phyloP scores from a whole-genome alignment of 2,329 filamentous ascomycete species.

The Rosellinia necatrix region DNA sequence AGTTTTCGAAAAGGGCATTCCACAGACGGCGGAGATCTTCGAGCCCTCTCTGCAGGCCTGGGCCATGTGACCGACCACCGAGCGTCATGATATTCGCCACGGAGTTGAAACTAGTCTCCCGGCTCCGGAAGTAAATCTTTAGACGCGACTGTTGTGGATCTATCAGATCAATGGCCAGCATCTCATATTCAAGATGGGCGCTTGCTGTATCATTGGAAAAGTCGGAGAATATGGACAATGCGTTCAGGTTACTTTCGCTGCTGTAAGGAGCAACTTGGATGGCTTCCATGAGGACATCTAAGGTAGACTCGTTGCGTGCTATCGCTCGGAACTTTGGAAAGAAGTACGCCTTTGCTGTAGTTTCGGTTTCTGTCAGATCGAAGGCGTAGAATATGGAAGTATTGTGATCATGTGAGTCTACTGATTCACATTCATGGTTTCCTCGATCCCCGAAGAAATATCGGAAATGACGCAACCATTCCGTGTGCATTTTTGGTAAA shows the following conservation, averaged over 20 bases:
- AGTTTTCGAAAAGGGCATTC: conserved; percentile 11
- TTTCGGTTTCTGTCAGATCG: conserved; percentile 9
- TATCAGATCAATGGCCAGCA: conserved; percentile 24
- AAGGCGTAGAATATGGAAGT: conserved; percentile 20
- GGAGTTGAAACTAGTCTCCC: conserved; percentile 15
- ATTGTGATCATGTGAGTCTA: conserved; percentile 3
- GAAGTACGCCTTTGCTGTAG: conserved; percentile 18
- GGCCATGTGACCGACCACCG: not conserved
- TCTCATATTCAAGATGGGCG: conserved; percentile 13
- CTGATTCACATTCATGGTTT: not conserved
- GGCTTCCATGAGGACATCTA: conserved; percentile 1
- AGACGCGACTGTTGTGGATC: conserved; percentile 15
- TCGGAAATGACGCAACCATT: conserved; percentile 12
- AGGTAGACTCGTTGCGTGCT: not conserved
- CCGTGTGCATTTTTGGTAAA: not conserved
- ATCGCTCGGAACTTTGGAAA: conserved; percentile 13
- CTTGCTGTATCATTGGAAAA: conserved; percentile 4
- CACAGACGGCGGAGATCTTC: conserved; percentile 13
- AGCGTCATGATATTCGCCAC: conserved; percentile 9
- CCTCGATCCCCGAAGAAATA: not conserved
- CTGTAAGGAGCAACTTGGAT: conserved; percentile 5
- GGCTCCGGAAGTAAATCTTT: conserved; percentile 23
- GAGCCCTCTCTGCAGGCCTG: conserved; percentile 9
- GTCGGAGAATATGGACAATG: conserved; percentile 7
- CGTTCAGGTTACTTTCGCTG: not conserved